Base-by-base conservation (phyloP, 331 rosid species). In the Rhamnella rubrinervis region DNA sequence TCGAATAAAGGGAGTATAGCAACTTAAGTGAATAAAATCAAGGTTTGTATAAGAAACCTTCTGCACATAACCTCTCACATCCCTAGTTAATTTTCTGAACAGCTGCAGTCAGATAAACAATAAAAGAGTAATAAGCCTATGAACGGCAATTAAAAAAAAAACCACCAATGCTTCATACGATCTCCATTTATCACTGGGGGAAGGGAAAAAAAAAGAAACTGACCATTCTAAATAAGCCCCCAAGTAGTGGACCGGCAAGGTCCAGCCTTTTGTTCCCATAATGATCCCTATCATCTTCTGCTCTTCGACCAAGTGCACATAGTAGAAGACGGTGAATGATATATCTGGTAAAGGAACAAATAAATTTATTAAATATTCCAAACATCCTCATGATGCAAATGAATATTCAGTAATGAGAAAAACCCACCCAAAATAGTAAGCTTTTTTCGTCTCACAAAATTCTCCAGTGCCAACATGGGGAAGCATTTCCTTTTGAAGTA, bases 401-500 rank as follows among this genome's bases (percentile, higher is more conserved):
- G 55, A 38, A 39, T 59, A 65, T 62, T 16, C 19, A 17, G 52
- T 21, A 21, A 31, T 4, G 38, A 53, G 66, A 59, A 18, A 66
- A 79, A 61, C 66, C 65, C 80, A 91, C 99, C 99, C 99, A 63
- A 95, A 95, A 83, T 95, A 91, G 77, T 91, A 95, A 4, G 97
- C 99, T 80, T 91, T 89, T 85, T 95, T 91, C 18, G 99, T 95
- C 85, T 95, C 99, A 50, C 99, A 95, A 79, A 81, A 95, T 74
- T 95, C 99, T 55, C 90, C 93, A 16, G 85, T 85, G 56, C 97
- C 99, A 39, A 95, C 99, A 71, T 95, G 99, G 52, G 99, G 99
- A 85, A 95, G 99, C 97, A 89, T 95, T 88, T 91, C 99, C 89
- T 87, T 89, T 71, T 95, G 99, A 74, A 91, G 97, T 73, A 95